A percentile compares a stretch with the other conserved stretches of the same genome.
phyloP scores from a whole-genome alignment of 148 eudicot genomes.

The Vaccinium vitisidaea region DNA sequence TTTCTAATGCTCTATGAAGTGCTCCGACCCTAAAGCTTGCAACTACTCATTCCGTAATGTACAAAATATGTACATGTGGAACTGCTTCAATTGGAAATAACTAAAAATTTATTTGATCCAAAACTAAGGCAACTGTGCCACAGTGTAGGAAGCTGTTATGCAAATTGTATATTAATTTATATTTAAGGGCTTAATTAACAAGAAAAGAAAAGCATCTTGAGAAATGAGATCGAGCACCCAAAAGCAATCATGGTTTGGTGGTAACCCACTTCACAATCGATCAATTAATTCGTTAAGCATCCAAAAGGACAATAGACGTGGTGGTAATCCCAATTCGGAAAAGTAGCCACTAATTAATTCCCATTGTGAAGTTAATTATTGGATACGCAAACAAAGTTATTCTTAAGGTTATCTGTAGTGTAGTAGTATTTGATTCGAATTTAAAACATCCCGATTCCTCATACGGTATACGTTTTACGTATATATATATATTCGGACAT shows the following conservation, averaged over 20 bases:
- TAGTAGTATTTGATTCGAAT: neutral
- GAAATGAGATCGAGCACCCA: neutral
- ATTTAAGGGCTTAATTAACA: neutral
- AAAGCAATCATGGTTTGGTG: neutral
- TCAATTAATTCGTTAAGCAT: neutral
- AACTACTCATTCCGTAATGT: too few species aligned
- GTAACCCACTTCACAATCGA: neutral
- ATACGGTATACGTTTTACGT: too few species aligned
- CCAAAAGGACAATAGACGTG: neutral
- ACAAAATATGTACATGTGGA: too few species aligned
- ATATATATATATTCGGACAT: too few species aligned
- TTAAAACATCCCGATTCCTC: neutral
- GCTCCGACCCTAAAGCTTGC: too few species aligned
- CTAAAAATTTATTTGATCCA: too few species aligned
- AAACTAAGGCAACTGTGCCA: too few species aligned
- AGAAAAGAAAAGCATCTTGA: neutral
- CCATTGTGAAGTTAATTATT: neutral
- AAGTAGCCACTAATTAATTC: neutral
- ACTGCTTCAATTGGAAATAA: too few species aligned
- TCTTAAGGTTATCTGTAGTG: neutral
- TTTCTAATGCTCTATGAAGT: too few species aligned
- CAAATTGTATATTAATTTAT: too few species aligned
- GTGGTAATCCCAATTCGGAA: neutral
- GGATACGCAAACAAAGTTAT: neutral
- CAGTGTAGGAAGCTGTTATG: too few species aligned